Evolutionary conservation across 148 eudicot species (phyloP), one percentile per base, ranked within the genome.

Genomic region (Drosera capensis): DNA sequence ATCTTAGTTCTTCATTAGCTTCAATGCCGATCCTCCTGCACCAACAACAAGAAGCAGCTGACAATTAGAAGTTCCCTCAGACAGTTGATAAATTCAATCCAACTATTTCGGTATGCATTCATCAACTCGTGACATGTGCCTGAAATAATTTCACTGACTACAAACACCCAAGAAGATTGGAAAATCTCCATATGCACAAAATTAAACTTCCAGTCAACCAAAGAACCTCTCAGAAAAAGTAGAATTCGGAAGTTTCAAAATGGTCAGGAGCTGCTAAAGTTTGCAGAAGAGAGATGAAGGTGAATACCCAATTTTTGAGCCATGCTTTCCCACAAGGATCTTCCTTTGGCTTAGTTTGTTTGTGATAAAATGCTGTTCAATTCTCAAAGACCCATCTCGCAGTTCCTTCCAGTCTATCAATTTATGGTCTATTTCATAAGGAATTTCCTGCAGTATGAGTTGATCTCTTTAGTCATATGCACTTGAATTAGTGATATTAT

Each of bases 281-380:
- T 30, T 5, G 35, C 7, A 30, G n/a, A 0, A 34, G 38, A 20
- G 43, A 40, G 29, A 8, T 7, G 31, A 15, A 52, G 41, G 47
- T 40, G 55, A 55, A 51, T 70, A 88, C 94, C 96, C 94, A 23
- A 88, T 88, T 68, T 75, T 88, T 41, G 86, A 74, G 46, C 96
- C 96, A 34, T 80, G 74, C 67, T 83, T 88, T 60, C 96, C 96
- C 3, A 88, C 74, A 21, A 88, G 84, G 59, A 88, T 88, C 60
- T 68, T 83, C 49, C 94, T 83, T 58, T 88, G 80, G 73, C 94
- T 88, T 39, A 74, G 57, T 64, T 88, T 88, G 54, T 54, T 65
- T 36, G 96, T 88, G 59, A 72, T 63, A 20, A 88, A n/a, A 71
- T 88, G 97, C 39, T 88, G 97, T 62, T 88, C 97, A 43, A 90